phyloP scores from a whole-genome alignment of 371 early-diverging fungal species.

The Massospora cicadina region DNA sequence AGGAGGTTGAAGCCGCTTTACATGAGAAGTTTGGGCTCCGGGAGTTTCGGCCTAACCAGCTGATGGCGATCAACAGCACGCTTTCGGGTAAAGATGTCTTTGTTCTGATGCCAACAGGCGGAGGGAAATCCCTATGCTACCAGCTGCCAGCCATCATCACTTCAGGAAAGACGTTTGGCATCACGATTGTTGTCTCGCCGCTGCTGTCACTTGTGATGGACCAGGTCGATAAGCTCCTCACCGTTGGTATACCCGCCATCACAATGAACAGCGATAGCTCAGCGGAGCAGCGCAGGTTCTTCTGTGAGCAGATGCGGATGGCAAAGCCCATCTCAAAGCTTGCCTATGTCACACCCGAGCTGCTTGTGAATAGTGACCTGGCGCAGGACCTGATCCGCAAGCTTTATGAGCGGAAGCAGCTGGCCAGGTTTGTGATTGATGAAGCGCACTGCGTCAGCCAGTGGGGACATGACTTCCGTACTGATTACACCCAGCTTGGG shows the following conservation, averaged over 20 bases:
- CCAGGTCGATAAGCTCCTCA: constrained; percentile 74
- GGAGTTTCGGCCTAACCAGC: constrained; percentile 77
- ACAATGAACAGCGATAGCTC: constrained; percentile 45
- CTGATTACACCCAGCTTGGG: constrained; percentile 20
- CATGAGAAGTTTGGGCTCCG: constrained; percentile 17
- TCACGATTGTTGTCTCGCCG: constrained; percentile 95
- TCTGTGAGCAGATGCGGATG: constrained; percentile 31
- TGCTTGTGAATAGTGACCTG: constrained; percentile 51
- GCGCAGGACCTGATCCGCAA: constrained; percentile 32
- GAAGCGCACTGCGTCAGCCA: constrained; percentile 95
- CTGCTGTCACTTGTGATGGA: constrained; percentile 95
- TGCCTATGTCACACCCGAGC: constrained; percentile 93
- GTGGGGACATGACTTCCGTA: constrained; percentile 96
- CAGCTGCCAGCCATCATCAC: constrained; percentile 82
- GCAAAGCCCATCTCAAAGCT: constrained; percentile 28
- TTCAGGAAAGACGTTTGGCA: constrained; percentile 43
- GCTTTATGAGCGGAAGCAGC: constrained; percentile 24
- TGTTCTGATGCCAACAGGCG: constrained; percentile 99
- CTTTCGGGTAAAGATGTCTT: constrained; percentile 83
- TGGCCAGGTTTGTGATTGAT: constrained; percentile 93
- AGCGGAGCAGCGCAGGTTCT: constrained; percentile 29
- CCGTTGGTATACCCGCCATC: constrained; percentile 54
- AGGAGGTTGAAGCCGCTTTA: constrained; percentile 57
- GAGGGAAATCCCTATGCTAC: constrained; percentile 97
- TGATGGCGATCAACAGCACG: constrained; percentile 84